Conservation (phyloP, 345 rosid species). For the Ailanthus altissimus region DNA sequence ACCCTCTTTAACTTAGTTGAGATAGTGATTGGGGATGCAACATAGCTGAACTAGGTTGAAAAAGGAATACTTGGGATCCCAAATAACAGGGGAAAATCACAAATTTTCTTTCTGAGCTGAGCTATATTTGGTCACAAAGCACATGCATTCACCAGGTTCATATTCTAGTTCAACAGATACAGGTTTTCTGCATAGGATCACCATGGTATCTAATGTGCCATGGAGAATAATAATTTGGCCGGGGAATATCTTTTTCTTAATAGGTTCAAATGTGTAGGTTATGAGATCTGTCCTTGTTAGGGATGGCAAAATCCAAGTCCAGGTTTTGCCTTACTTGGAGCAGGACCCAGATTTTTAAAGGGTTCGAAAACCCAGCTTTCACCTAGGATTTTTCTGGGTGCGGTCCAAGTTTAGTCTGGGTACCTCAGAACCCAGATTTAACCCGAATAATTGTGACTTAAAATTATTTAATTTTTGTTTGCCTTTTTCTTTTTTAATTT, state of each 20-base stretch:
- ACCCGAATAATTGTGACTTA: too few relatives aligned
- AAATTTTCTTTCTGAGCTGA: not conserved
- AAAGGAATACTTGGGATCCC: not conserved
- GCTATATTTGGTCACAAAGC: not conserved
- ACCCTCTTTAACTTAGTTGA: not conserved
- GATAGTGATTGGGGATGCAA: not conserved
- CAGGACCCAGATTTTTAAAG: too few relatives aligned
- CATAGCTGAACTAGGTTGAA: not conserved
- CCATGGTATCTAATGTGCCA: not conserved
- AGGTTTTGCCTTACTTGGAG: too few relatives aligned
- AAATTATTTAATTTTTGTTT: too few relatives aligned
- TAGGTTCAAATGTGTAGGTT: not conserved
- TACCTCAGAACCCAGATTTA: too few relatives aligned
- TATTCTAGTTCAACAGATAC: not conserved
- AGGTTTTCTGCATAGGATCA: not conserved
- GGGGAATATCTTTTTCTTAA: not conserved
- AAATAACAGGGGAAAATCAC: not conserved
- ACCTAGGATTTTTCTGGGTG: too few relatives aligned
- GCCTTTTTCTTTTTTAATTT: too few relatives aligned
- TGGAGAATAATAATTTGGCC: not conserved
- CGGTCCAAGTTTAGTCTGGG: too few relatives aligned
- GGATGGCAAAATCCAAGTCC: too few relatives aligned
- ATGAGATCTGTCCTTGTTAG: not conserved
- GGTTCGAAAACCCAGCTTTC: too few relatives aligned
- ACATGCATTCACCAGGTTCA: not conserved